A percentile compares a stretch with the other conserved stretches of the same genome.
Evolutionary conservation across 73 alveolate species (phyloP).

Genomic region (Tetrahymena thermophila): DNA sequence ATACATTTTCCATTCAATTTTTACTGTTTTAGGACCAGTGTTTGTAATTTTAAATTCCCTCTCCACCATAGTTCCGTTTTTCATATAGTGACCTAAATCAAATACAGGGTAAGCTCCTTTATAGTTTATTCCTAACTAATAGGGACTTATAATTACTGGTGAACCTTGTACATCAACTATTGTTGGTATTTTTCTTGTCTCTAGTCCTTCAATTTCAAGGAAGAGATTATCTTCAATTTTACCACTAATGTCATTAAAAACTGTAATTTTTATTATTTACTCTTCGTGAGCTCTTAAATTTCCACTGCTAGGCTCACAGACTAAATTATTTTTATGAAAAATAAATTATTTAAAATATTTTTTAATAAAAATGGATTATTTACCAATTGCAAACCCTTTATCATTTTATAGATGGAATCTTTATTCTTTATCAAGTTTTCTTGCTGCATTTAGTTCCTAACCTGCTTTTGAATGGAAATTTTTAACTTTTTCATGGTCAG

Average conservation of each 20-base stretch:
- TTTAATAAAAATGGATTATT: neutral
- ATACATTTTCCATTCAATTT: conserved; percentile 63
- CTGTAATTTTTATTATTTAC: conserved; percentile 47
- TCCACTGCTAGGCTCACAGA: neutral
- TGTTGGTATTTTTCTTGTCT: conserved; percentile 49
- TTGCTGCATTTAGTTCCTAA: neutral
- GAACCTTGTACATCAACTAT: conserved; percentile 52
- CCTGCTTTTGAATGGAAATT: neutral
- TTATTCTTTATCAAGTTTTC: neutral
- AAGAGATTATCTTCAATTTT: conserved; percentile 49
- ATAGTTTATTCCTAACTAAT: conserved; percentile 69
- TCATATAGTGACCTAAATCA: conserved; percentile 61
- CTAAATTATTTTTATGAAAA: neutral
- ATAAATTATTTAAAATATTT: no score
- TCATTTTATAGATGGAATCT: neutral
- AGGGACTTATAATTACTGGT: conserved; percentile 63
- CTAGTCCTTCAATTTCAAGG: conserved; percentile 48
- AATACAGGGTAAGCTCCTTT: conserved; percentile 61
- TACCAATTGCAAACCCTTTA: neutral
- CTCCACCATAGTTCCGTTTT: conserved; percentile 45
- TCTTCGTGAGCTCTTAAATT: conserved; percentile 47
- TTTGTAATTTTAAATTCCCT: conserved; percentile 63
- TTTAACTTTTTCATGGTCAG: neutral
- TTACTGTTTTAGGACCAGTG: conserved; percentile 70
- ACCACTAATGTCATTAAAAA: conserved; percentile 62